Percentiles rank a stretch among this genome's conserved stretches.
These are phyloP conservation scores for Neurospora sp. DNA, from an alignment of 2,329 filamentous ascomycete species.

Conservation along the genomic window DNA sequence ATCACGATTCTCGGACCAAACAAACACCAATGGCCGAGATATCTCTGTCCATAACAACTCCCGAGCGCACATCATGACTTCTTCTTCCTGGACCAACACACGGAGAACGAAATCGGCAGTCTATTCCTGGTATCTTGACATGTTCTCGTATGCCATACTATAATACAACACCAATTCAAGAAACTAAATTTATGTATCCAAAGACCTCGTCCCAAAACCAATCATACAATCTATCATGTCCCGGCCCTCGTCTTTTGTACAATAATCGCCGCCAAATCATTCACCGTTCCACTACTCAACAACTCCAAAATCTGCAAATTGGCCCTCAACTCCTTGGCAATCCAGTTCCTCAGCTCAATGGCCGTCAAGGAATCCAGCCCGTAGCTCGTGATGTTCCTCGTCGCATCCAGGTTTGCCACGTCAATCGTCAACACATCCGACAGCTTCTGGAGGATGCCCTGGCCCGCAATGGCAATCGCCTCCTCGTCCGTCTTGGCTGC, in stretches of 20 bases:
- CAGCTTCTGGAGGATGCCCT: conserved; percentile 21
- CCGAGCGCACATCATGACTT: neutral
- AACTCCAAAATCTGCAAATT: conserved; percentile 19
- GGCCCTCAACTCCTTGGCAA: conserved; percentile 17
- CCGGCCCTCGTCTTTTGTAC: conserved; percentile 13
- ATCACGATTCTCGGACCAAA: neutral
- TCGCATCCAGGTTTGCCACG: conserved; percentile 17
- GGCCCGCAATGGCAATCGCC: conserved; percentile 17
- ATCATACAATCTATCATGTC: neutral
- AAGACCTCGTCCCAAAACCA: neutral
- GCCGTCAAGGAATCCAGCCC: conserved; percentile 22
- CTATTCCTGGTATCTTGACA: neutral
- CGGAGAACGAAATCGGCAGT: neutral
- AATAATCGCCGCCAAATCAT: conserved; percentile 15
- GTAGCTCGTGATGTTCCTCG: conserved; percentile 18
- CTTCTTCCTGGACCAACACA: neutral
- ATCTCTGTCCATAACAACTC: no score
- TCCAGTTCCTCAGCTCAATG: conserved; percentile 23
- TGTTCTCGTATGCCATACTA: neutral
- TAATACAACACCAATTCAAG: neutral
- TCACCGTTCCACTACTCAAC: conserved; percentile 17
- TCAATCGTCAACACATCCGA: conserved; percentile 17
- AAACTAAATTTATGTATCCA: neutral
- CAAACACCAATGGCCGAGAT: neutral
- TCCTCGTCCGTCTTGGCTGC: conserved; percentile 19